These are phyloP conservation scores for Cladosporium sp. DNA, from an alignment of 2,329 filamentous ascomycete genomes.

Conservation along the genomic window DNA sequence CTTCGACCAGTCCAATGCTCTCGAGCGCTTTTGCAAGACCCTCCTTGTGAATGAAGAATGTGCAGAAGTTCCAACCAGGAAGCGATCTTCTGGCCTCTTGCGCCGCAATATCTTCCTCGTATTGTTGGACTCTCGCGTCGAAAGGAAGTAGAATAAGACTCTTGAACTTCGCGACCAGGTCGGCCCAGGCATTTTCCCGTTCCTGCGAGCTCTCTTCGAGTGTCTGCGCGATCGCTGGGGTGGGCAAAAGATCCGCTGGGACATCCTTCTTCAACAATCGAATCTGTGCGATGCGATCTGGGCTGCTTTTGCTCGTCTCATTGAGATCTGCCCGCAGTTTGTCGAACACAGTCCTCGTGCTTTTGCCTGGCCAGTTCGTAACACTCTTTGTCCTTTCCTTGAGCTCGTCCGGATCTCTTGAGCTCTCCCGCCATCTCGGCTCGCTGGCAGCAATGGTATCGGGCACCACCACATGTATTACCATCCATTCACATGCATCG, in stretches of 20 bases:
- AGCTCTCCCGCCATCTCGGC: slow-evolving; percentile 57
- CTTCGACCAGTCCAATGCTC: slow-evolving; percentile 90
- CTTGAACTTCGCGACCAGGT: slow-evolving; percentile 83
- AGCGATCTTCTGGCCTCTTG: slow-evolving; percentile 81
- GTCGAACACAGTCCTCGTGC: slow-evolving; percentile 79
- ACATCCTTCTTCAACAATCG: slow-evolving; percentile 57
- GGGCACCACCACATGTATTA: slow-evolving; percentile 86
- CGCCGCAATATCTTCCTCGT: slow-evolving; percentile 95
- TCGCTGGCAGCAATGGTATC: slow-evolving; percentile 78
- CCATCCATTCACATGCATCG: slow-evolving; percentile 93
- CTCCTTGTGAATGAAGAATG: slow-evolving; percentile 97
- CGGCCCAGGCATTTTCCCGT: slow-evolving; percentile 74
- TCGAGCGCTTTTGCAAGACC: slow-evolving; percentile 91
- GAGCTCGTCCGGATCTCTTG: slow-evolving; percentile 48
- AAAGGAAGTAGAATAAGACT: slow-evolving; percentile 83
- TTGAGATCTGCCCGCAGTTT: slow-evolving; percentile 91
- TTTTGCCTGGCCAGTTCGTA: slow-evolving; percentile 72
- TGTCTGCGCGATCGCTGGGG: slow-evolving; percentile 39
- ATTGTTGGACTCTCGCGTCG: slow-evolving; percentile 83
- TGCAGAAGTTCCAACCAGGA: slow-evolving; percentile 98
- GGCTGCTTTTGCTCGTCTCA: slow-evolving; percentile 60
- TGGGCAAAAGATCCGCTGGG: slow-evolving; percentile 43
- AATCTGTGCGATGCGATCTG: slow-evolving; percentile 81
- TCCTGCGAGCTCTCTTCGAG: slow-evolving; percentile 72
- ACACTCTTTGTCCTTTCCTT: slow-evolving; percentile 62